phyloP scores from a whole-genome alignment of 208 protist species.

The Acanthamoeba healyi region DNA sequence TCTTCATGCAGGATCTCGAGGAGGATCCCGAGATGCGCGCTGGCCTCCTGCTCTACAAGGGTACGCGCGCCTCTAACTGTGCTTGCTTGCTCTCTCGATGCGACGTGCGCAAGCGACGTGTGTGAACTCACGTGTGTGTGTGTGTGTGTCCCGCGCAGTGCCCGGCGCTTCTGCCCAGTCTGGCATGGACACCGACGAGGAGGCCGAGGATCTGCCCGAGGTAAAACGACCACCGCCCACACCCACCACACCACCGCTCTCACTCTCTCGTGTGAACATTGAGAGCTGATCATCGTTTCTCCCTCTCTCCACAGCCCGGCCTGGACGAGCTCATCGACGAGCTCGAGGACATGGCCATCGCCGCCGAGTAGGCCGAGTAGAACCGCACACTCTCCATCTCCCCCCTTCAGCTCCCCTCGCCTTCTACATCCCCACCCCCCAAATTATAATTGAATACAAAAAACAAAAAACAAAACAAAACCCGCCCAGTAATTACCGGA shows the following conservation, averaged over 20 bases:
- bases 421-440: no score
- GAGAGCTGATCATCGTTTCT: not conserved
- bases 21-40: conserved; percentile 89
- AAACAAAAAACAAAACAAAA: no score
- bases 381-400: no score
- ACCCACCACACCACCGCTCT: not conserved
- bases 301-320: not conserved
- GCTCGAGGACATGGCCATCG: conserved; percentile 60
- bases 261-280: not conserved
- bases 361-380: not conserved
- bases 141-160: not conserved
- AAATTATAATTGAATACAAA: no score
- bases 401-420: no score
- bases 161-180: not conserved
- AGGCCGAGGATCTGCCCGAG: conserved; percentile 38
- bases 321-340: conserved; percentile 69
- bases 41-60: conserved; percentile 90
- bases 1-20: conserved; percentile 91
- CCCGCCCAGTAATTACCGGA: no score
- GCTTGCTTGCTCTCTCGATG: not conserved
- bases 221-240: not conserved
- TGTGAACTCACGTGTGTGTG: not conserved
- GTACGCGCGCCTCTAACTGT: not conserved
- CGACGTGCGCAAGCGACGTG: no score
- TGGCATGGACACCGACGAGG: conserved; percentile 46